Conservation (phyloP, 257 asterid species). For the Gentiana straminea region DNA sequence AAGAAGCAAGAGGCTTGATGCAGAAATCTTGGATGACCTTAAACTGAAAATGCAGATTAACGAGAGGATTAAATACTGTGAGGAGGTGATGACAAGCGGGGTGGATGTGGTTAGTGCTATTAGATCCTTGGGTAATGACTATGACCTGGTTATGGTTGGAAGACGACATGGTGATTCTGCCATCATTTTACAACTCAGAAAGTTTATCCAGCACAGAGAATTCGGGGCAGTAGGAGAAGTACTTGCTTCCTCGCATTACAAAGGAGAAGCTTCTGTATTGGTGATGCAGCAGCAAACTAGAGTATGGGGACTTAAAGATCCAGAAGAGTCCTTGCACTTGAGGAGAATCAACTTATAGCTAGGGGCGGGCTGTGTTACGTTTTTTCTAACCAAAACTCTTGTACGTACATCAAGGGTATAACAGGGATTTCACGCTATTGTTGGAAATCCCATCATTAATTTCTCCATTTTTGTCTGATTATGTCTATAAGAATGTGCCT, state of each 20-base stretch:
- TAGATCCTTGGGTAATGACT: conserved; percentile 25
- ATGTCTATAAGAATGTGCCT: no score
- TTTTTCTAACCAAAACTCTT: neutral
- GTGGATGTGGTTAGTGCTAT: conserved; percentile 30
- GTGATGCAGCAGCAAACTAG: conserved; percentile 63
- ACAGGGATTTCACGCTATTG: no score
- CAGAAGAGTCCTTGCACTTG: conserved; percentile 63
- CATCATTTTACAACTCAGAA: conserved; percentile 29
- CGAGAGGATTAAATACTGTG: conserved; percentile 22
- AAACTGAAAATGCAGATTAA: conserved; percentile 17
- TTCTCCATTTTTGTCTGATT: no score
- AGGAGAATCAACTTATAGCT: conserved; percentile 38
- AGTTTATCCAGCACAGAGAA: conserved; percentile 37
- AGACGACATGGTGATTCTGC: conserved; percentile 37
- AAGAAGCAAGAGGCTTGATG: conserved; percentile 44
- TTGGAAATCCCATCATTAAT: no score
- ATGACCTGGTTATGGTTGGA: conserved; percentile 52
- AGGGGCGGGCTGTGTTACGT: neutral
- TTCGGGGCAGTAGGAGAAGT: conserved; percentile 43
- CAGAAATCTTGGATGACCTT: conserved; percentile 30
- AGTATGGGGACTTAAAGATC: conserved; percentile 58
- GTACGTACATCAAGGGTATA: no score
- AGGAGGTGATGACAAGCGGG: conserved; percentile 33
- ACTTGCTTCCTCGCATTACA: conserved; percentile 33
- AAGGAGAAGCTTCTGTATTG: conserved; percentile 35